phyloP scores from a whole-genome alignment of 805 yeast species.

The Starmera quercuum region DNA sequence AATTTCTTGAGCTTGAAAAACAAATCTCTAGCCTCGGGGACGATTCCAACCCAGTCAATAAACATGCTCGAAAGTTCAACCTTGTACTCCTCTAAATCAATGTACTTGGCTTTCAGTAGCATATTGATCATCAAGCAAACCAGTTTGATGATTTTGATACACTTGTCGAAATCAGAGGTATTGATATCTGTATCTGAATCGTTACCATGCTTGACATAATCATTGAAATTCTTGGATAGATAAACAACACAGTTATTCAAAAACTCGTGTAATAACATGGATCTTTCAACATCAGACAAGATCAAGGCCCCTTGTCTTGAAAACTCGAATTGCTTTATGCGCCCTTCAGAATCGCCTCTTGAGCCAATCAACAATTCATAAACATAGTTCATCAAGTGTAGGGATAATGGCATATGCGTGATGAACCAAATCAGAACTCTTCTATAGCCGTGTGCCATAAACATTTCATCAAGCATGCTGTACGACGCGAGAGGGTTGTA shows the following conservation, averaged over 20 bases:
- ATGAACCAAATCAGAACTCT: conserved; percentile 60
- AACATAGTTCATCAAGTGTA: conserved; percentile 1
- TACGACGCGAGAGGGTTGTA: conserved; percentile 46
- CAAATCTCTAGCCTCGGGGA: conserved; percentile 56
- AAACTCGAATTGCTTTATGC: conserved; percentile 25
- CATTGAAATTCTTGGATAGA: conserved; percentile 27
- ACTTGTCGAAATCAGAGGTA: conserved; percentile 17
- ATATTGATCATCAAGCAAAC: conserved; percentile 58
- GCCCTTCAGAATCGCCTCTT: conserved; percentile 6
- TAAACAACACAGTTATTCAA: conserved; percentile 45
- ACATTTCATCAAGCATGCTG: conserved; percentile 57
- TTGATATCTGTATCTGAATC: conserved; percentile 9
- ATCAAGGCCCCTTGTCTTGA: conserved; percentile 50
- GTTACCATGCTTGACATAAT: conserved; percentile 14
- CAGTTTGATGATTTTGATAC: conserved; percentile 37
- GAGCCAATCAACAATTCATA: conserved; percentile 1
- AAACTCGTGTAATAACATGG: conserved; percentile 66
- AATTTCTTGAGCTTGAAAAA: conserved; percentile 33
- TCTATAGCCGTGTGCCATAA: conserved; percentile 61
- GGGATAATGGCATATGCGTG: conserved; percentile 50
- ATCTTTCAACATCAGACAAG: conserved; percentile 51
- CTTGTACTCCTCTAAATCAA: conserved; percentile 43
- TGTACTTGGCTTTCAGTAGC: conserved; percentile 36
- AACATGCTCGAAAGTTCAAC: conserved; percentile 54
- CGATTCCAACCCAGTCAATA: conserved; percentile 55